Percentiles rank a stretch among this genome's conserved stretches.
These are phyloP conservation scores for Trichoderma polysporum DNA, from an alignment of 2,329 filamentous ascomycete genomes.

Conservation along the genomic window DNA sequence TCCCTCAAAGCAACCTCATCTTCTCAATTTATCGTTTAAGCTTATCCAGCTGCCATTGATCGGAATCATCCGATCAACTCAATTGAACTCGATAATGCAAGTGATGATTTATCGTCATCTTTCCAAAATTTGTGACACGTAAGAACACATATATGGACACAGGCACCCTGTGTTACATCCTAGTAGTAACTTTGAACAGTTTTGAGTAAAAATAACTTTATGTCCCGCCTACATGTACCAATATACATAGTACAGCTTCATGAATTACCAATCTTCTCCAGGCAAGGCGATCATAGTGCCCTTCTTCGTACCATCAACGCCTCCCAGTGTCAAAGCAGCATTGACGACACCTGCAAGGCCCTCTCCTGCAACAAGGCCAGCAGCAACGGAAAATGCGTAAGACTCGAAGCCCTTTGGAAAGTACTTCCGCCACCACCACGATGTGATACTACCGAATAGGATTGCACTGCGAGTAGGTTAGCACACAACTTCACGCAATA, in stretches of 20 bases:
- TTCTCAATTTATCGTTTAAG: no score
- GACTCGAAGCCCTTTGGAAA: slow-evolving; percentile 51
- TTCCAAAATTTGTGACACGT: background rate
- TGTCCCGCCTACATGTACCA: background rate
- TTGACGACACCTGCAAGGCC: slow-evolving; percentile 63
- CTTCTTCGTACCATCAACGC: slow-evolving; percentile 30
- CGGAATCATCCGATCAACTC: no score
- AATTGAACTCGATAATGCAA: no score
- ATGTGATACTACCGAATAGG: slow-evolving; percentile 53
- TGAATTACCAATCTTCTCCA: slow-evolving; percentile 21
- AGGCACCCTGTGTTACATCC: background rate
- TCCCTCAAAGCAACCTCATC: no score
- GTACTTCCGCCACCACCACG: slow-evolving; percentile 55
- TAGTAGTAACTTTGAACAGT: background rate
- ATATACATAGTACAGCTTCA: no score
- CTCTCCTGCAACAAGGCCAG: slow-evolving; percentile 62
- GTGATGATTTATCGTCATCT: no score
- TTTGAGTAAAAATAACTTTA: background rate
- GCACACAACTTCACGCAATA: background rate
- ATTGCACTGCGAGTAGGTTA: slow-evolving; percentile 41
- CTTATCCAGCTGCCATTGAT: no score
- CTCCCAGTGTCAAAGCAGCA: slow-evolving; percentile 44
- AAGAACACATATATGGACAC: background rate
- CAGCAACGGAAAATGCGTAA: slow-evolving; percentile 59
- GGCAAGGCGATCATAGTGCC: slow-evolving; percentile 25